phyloP scores from a whole-genome alignment of 257 asterid species.

The Asclepias syriaca region DNA sequence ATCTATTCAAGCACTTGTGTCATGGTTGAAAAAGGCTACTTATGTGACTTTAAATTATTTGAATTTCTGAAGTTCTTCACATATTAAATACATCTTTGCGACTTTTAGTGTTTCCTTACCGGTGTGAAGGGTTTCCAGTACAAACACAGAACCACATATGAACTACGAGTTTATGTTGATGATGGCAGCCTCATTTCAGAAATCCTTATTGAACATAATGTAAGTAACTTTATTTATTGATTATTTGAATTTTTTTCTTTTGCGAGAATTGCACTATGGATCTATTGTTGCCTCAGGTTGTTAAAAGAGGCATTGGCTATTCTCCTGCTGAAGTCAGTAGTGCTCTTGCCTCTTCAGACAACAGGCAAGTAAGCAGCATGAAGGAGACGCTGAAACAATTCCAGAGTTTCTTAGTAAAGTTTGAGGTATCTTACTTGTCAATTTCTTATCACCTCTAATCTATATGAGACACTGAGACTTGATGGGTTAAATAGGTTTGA shows the following conservation, averaged over 20 bases:
- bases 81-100: constrained; percentile 11
- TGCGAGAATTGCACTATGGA: not conserved
- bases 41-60: not conserved
- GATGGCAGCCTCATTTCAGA: constrained; percentile 97
- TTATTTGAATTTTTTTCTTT: not conserved
- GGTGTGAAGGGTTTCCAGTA: constrained; percentile 79
- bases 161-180: constrained; percentile 71
- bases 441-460: constrained; percentile 4
- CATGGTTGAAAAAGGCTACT: not conserved
- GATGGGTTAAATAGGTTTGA: not conserved
- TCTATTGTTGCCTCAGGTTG: constrained; percentile 46
- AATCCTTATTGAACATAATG: constrained; percentile 68
- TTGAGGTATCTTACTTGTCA: constrained; percentile 55
- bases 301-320: constrained; percentile 51
- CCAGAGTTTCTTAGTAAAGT: constrained; percentile 58
- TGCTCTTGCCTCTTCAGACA: constrained; percentile 53
- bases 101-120: constrained; percentile 67
- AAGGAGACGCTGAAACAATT: constrained; percentile 54
- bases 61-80: not conserved
- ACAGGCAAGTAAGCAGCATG: constrained; percentile 34
- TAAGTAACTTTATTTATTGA: constrained; percentile 28
- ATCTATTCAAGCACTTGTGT: not conserved
- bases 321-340: constrained; percentile 68
- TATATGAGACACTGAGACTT: constrained; percentile 3
- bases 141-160: constrained; percentile 48